Evolutionary conservation across 2,329 filamentous ascomycete species (phyloP).

Genomic region (Tolypocladium endophyticum): DNA sequence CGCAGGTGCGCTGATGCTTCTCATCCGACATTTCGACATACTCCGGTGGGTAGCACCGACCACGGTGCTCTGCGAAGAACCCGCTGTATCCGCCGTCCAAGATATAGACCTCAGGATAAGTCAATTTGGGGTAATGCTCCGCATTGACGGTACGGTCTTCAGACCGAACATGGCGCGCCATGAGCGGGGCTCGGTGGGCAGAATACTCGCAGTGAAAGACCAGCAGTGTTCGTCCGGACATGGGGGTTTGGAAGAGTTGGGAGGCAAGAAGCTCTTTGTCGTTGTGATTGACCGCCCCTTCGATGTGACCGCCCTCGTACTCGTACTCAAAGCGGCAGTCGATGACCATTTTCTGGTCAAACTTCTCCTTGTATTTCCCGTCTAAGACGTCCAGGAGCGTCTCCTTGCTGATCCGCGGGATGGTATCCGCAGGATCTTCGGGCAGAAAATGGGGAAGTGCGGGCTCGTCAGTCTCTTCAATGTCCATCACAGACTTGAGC

Average conservation of each 20-base stretch:
- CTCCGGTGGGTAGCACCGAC: constrained; percentile 82
- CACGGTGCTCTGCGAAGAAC: constrained; percentile 72
- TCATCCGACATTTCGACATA: constrained; percentile 96
- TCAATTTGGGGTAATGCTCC: constrained; percentile 76
- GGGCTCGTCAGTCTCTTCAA: constrained; percentile 65
- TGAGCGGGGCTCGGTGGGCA: constrained; percentile 87
- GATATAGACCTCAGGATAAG: constrained; percentile 97
- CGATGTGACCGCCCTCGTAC: constrained; percentile 91
- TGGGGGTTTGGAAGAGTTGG: constrained; percentile 63
- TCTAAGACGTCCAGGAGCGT: constrained; percentile 83
- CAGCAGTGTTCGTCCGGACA: constrained; percentile 64
- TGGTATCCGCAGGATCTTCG: constrained; percentile 70
- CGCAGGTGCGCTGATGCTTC: constrained; percentile 84
- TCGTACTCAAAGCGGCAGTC: constrained; percentile 99
- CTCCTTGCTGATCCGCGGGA: constrained; percentile 74
- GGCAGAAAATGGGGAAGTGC: constrained; percentile 75
- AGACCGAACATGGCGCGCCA: constrained; percentile 87
- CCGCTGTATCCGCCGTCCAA: constrained; percentile 91
- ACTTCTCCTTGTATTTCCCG: constrained; percentile 66
- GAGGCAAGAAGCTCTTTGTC: constrained; percentile 80
- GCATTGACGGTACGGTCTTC: constrained; percentile 79
- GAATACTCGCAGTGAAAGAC: constrained; percentile 99
- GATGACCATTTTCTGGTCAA: constrained; percentile 75
- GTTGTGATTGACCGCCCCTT: constrained; percentile 90
- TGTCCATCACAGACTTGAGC: constrained; percentile 70